phyloP scores from a whole-genome alignment of 148 eudicot genomes.

The Chenopodium suecicum region DNA sequence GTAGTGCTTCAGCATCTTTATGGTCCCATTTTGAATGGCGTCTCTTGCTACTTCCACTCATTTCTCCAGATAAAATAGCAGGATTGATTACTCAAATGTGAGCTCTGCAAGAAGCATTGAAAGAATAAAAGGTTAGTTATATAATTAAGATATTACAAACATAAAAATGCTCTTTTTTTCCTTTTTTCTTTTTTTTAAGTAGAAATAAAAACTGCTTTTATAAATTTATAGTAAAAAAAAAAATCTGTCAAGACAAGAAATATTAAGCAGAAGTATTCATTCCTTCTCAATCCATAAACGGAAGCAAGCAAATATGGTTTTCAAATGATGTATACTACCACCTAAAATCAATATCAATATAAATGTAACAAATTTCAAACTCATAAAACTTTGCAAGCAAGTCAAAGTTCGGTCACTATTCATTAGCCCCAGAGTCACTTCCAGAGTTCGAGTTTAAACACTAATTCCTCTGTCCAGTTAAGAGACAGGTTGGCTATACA shows the following conservation, averaged over 20 bases:
- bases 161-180: not conserved
- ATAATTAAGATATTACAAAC: not conserved
- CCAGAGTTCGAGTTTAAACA: no score
- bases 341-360: not conserved
- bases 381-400: not conserved
- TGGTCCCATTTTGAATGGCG: conserved; percentile 55
- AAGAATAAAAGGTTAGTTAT: not conserved
- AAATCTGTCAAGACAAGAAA: no score
- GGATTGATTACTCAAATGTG: conserved; percentile 8
- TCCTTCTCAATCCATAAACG: not conserved
- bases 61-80: conserved; percentile 29
- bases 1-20: conserved; percentile 33
- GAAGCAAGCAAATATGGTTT: conserved; percentile 1
- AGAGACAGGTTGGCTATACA: not conserved
- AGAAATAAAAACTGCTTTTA: no score
- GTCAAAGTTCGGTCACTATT: not conserved
- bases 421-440: not conserved
- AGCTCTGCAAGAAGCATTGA: conserved; percentile 16
- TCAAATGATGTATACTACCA: not conserved
- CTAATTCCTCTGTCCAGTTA: no score
- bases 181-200: no score
- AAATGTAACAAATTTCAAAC: not conserved
- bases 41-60: conserved; percentile 59
- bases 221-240: no score
- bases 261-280: not conserved